Evolutionary conservation across 148 eudicot genomes (phyloP), one percentile per base, ranked within the genome.

Genomic region (Bassia scoparia): DNA sequence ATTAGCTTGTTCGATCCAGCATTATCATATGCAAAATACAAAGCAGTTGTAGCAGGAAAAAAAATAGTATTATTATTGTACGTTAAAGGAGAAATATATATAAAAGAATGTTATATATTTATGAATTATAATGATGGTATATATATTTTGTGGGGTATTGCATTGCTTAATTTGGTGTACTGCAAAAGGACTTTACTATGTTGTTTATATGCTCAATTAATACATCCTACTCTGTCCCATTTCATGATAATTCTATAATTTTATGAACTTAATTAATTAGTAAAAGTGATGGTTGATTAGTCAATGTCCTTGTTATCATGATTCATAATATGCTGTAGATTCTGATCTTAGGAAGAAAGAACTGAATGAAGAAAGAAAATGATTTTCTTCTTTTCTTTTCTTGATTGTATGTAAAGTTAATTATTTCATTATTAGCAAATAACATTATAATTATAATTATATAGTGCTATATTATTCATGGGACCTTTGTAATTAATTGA

Each of bases 1-100:
- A 11, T 41, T 41, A 14, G 12, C 21, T 72, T 35, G 31, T 72
- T 43, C 23, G 34, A 44, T 72, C 54, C 34, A 37, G 35, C 23
- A 26, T 24, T 23, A 21, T 30, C 11, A 41, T 41, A 4, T n/a
- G n/a, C n/a, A n/a, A n/a, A n/a, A 73, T 61, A 62, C 48, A 71
- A 38, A 72, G 43, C 29, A 72, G 67, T 72, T 72, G 38, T 60
- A 72, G 53, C 38, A 43, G n/a, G n/a, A n/a, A 55, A 72, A 0
- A 59, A 27, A 8, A 71, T 26, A 18, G 46, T 24, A 30, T 48
- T 50, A 21, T 61, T 5, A 61, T 34, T 35, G 68, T 64, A 64
- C 68, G 24, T 3, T 64, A 37, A 64, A 64, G 50, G n/a, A n/a
- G n/a, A n/a, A n/a, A n/a, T 64, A 18, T 41, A 38, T 37, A 37